phyloP scores from a whole-genome alignment of 495 filamentous ascomycete genomes.

The Usnea hakonensis region DNA sequence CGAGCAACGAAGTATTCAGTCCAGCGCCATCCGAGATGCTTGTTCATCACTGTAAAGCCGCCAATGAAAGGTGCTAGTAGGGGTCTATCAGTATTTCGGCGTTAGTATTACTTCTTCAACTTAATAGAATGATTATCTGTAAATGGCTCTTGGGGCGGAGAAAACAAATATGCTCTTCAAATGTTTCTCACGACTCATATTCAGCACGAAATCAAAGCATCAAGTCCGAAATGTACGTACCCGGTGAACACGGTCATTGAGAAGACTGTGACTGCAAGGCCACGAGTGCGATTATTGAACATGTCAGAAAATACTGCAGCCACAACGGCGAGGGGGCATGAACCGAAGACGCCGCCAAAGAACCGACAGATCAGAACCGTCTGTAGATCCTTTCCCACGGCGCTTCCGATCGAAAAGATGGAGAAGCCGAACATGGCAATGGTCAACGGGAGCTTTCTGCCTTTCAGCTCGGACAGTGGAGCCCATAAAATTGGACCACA shows the following conservation, averaged over 20 bases:
- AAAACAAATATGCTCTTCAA: too few species aligned
- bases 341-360: slow-evolving; percentile 67
- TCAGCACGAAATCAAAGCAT: too few species aligned
- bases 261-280: slow-evolving; percentile 75
- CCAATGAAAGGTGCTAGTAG: slow-evolving; percentile 77
- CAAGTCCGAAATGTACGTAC: too few species aligned
- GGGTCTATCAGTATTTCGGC: too few species aligned
- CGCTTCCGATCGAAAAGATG: slow-evolving; percentile 65
- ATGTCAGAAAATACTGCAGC: slow-evolving; percentile 86
- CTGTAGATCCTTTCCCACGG: slow-evolving; percentile 70
- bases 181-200: too few species aligned
- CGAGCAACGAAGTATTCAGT: slow-evolving; percentile 63
- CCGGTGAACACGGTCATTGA: slow-evolving; percentile 78
- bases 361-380: slow-evolving; percentile 78
- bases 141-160: too few species aligned
- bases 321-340: slow-evolving; percentile 73
- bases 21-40: slow-evolving; percentile 75
- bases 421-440: slow-evolving; percentile 70
- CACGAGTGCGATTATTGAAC: slow-evolving; percentile 60
- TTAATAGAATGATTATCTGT: too few species aligned
- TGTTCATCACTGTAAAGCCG: slow-evolving; percentile 67
- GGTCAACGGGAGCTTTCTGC: slow-evolving; percentile 58
- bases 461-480: slow-evolving; percentile 56
- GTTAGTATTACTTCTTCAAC: too few species aligned
- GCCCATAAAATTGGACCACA: slow-evolving; percentile 56